Conservation (phyloP, 1,284 basidiomycete genomes). For the Xanthoconium separans region DNA sequence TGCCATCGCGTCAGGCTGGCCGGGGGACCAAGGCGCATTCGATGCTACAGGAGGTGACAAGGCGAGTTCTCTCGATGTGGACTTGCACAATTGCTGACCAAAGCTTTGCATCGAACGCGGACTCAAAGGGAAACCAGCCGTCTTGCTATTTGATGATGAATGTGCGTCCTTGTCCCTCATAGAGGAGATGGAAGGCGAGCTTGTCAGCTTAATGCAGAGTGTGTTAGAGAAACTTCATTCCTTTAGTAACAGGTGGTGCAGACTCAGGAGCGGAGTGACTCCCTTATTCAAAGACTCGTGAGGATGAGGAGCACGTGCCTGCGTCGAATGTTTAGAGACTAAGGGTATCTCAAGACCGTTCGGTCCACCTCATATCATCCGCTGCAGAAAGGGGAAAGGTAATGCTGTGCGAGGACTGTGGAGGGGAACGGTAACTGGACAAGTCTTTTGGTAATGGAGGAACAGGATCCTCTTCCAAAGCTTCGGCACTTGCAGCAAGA, state of each 20-base stretch:
- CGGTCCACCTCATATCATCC: slow-evolving; percentile 42
- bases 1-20: slow-evolving; percentile 69
- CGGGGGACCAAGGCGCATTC: slow-evolving; percentile 60
- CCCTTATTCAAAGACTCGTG: too few species aligned
- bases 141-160: slow-evolving; percentile 36
- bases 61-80: slow-evolving; percentile 61
- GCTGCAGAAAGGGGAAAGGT: slow-evolving; percentile 45
- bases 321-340: slow-evolving; percentile 35
- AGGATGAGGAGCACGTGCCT: slow-evolving; percentile 13
- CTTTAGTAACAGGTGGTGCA: slow-evolving; percentile 54
- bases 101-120: slow-evolving; percentile 59
- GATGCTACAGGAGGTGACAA: slow-evolving; percentile 43
- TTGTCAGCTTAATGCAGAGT: slow-evolving; percentile 75
- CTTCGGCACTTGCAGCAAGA: slow-evolving; percentile 54
- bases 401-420: slow-evolving; percentile 50
- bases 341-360: slow-evolving; percentile 53
- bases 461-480: slow-evolving; percentile 73
- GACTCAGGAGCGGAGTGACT: slow-evolving; percentile 43
- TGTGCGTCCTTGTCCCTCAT: slow-evolving; percentile 40
- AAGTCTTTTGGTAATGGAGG: slow-evolving; percentile 94
- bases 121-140: slow-evolving; percentile 54
- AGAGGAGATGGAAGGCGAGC: slow-evolving; percentile 62
- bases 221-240: slow-evolving; percentile 96
- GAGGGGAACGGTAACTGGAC: slow-evolving; percentile 73
- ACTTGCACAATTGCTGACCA: slow-evolving; percentile 62